Conservation (phyloP, 1,284 basidiomycete genomes). For the Psilocybe mexicana region DNA sequence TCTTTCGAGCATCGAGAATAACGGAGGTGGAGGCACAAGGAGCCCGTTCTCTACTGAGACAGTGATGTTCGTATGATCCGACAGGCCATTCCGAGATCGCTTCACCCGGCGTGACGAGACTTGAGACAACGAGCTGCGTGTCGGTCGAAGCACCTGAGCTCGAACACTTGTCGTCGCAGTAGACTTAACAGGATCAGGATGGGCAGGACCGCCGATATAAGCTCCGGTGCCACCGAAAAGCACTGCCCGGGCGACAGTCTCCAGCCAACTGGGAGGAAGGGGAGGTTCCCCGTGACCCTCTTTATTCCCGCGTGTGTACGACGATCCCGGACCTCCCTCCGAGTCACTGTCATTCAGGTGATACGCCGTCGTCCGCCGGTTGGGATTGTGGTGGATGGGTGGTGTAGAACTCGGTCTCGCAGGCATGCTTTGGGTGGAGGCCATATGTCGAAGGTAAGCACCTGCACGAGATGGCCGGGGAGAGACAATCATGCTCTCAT, state of each 20-base stretch:
- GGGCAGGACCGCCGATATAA: slow-evolving; percentile 43
- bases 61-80: slow-evolving; percentile 40
- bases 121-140: slow-evolving; percentile 39
- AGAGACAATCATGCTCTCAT: slow-evolving; percentile 27
- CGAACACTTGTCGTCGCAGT: neutral
- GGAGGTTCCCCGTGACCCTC: slow-evolving; percentile 36
- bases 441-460: slow-evolving; percentile 69
- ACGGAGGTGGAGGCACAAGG: slow-evolving; percentile 36
- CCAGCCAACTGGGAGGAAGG: slow-evolving; percentile 62
- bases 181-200: slow-evolving; percentile 17
- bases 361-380: slow-evolving; percentile 11
- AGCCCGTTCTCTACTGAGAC: neutral
- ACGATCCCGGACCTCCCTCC: slow-evolving; percentile 19
- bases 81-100: slow-evolving; percentile 32
- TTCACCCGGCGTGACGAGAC: slow-evolving; percentile 21
- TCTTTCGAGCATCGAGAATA: slow-evolving; percentile 41
- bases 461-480: slow-evolving; percentile 53
- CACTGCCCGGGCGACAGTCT: slow-evolving; percentile 61
- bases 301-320: slow-evolving; percentile 21
- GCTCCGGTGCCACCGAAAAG: slow-evolving; percentile 47
- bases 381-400: slow-evolving; percentile 24
- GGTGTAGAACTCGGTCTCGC: slow-evolving; percentile 38
- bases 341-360: slow-evolving; percentile 23
- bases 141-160: slow-evolving; percentile 29
- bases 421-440: slow-evolving; percentile 58